Evolutionary conservation across 2,329 filamentous ascomycete species (phyloP), one percentile per base, ranked within the genome.

Genomic region (Penicillium sclerotigenum): DNA sequence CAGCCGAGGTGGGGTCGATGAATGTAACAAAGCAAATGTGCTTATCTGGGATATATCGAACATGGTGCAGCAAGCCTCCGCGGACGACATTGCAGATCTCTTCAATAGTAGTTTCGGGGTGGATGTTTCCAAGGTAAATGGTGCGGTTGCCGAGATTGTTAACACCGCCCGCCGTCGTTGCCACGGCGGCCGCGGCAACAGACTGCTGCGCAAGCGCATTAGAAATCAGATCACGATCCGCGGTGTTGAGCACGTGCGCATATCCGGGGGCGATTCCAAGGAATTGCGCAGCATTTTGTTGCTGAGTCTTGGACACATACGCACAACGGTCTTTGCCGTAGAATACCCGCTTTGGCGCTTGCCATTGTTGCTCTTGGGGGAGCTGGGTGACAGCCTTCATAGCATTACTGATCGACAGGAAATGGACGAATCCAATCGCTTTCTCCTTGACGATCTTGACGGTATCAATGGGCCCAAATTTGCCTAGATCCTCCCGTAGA

Each of bases 21-120:
- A 99, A 99, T 1, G 94, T 99, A 55, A 99, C 94, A 71, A 99
- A 99, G 81, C 94, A 99, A 66, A 99, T 99, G 78, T 99, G 94
- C 84, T 99, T 99, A 80, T 99, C 94, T 7, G 94, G 94, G 67
- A 99, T 99, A 77, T 97, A 99, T 66, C 94, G 91, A 74, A 99
- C 96, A 75, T 99, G 94, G 75, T 99, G 94, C 67, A 99, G 82
- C 63, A 99, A 83, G 67, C 94, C 94, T 57, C 94, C 94, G 62
- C 94, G 87, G 50, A 99, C 94, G 55, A 99, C 94, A 71, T 99
- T 99, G 83, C 94, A 99, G 73, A 99, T 99, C 79, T 99, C 94
- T 79, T 99, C 94, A 66, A 97, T 96, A 2, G 93, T 97, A 1
- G 94, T 99, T 79, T 99, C 94, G 0, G 94, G 94, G 74, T 99